Conservation (phyloP, 2,329 filamentous ascomycete genomes). For the Lachnellula cervina region DNA sequence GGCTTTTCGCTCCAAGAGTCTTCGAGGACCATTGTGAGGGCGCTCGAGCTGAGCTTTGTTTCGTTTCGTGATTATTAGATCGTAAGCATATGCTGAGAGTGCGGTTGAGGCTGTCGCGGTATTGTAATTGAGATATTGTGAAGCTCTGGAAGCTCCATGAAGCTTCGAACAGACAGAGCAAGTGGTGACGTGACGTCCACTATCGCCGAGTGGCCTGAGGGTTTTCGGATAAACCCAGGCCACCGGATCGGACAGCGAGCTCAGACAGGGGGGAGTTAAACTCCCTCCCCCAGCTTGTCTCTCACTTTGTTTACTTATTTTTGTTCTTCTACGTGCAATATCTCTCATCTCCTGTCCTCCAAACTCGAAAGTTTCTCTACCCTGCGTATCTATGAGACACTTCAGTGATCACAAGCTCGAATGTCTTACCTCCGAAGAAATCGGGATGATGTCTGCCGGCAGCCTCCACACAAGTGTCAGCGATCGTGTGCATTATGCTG, state of each 20-base stretch:
- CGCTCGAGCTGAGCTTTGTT: neutral
- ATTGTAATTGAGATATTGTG: neutral
- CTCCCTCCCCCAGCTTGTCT: no score
- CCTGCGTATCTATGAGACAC: no score
- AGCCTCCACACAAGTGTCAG: neutral
- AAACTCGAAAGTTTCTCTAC: no score
- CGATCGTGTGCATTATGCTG: neutral
- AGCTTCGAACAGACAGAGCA: neutral
- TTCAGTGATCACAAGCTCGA: neutral
- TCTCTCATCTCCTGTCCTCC: no score
- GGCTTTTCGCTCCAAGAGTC: slow-evolving; percentile 19
- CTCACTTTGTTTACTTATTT: no score
- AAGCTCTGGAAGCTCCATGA: neutral
- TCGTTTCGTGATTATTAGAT: neutral
- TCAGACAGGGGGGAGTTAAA: no score
- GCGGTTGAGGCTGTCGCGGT: neutral
- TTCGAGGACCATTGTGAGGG: slow-evolving; percentile 24
- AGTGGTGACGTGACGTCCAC: slow-evolving; percentile 13
- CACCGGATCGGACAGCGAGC: no score
- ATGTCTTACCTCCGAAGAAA: neutral
- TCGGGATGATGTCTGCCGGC: neutral
- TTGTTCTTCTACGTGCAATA: no score
- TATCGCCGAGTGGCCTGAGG: no score
- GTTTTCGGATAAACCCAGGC: no score
- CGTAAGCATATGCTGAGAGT: neutral